phyloP scores from a whole-genome alignment of 371 early-diverging fungal genomes.

The Dinochytrium kinnereticum region DNA sequence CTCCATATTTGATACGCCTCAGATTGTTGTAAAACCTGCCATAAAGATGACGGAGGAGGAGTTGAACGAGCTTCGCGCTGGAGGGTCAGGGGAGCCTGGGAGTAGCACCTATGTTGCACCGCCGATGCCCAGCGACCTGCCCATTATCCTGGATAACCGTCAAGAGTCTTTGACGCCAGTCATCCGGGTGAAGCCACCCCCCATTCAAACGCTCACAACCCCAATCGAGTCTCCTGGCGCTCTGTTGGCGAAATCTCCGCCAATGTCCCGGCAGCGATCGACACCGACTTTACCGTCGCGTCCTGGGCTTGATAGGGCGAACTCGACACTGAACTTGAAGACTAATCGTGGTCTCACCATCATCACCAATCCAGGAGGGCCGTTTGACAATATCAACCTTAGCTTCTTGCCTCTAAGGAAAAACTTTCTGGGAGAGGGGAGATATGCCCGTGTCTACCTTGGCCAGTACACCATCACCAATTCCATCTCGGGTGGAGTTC shows the following conservation, averaged over 20 bases:
- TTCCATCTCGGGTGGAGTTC: background rate
- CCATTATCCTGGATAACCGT: background rate
- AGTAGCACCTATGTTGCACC: slow-evolving; percentile 5
- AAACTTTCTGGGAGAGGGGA: slow-evolving; percentile 65
- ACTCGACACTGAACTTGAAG: background rate
- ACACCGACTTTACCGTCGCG: background rate
- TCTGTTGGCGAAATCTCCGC: background rate
- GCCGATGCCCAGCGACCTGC: background rate
- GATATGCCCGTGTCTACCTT: slow-evolving; percentile 61
- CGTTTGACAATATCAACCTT: slow-evolving; percentile 45
- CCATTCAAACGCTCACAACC: background rate
- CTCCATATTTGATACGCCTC: slow-evolving; percentile 46
- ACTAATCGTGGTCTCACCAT: background rate
- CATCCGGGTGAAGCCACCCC: slow-evolving; percentile 1
- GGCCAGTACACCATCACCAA: slow-evolving; percentile 45
- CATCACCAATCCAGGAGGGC: slow-evolving; percentile 9
- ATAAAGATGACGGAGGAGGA: slow-evolving; percentile 47
- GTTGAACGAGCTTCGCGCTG: slow-evolving; percentile 30
- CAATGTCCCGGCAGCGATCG: slow-evolving; percentile 19
- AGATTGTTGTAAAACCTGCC: slow-evolving; percentile 49
- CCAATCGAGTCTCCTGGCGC: background rate
- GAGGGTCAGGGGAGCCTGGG: slow-evolving; percentile 13
- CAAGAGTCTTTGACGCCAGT: background rate
- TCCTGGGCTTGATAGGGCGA: background rate
- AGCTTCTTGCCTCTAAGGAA: slow-evolving; percentile 51